phyloP scores from a whole-genome alignment of 2,329 filamentous ascomycete species.

The Fusarium sambucinum region DNA sequence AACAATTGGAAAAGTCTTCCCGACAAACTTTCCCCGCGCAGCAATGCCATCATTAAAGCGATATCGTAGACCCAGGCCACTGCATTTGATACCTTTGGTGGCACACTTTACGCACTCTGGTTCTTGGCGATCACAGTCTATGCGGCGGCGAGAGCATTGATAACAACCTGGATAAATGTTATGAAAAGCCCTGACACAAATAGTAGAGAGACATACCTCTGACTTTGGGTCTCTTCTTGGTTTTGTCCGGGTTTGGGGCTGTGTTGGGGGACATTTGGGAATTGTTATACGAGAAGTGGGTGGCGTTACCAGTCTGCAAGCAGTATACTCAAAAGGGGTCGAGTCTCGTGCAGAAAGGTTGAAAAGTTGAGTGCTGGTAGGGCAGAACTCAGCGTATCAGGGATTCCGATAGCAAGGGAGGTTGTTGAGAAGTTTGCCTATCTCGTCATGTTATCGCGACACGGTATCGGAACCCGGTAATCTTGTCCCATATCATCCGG shows the following conservation, averaged over 20 bases:
- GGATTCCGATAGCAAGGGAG: no score
- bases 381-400: background rate
- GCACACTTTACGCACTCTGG: constrained; percentile 41
- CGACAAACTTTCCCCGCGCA: constrained; percentile 39
- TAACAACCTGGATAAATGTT: constrained; percentile 28
- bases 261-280: background rate
- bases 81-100: constrained; percentile 39
- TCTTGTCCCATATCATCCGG: background rate
- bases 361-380: background rate
- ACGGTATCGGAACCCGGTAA: background rate
- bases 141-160: constrained; percentile 43
- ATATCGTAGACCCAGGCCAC: constrained; percentile 38
- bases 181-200: background rate
- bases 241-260: constrained; percentile 9
- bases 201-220: constrained; percentile 13
- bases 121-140: constrained; percentile 43
- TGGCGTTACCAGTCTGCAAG: background rate
- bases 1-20: constrained; percentile 31
- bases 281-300: background rate
- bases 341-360: background rate
- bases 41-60: constrained; percentile 44
- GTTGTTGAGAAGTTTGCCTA: background rate
- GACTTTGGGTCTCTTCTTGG: constrained; percentile 35
- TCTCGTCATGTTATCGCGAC: constrained; percentile 6
- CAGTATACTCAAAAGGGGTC: background rate